phyloP scores from a whole-genome alignment of 805 yeast species.

The Torulaspora microellipsoides region DNA sequence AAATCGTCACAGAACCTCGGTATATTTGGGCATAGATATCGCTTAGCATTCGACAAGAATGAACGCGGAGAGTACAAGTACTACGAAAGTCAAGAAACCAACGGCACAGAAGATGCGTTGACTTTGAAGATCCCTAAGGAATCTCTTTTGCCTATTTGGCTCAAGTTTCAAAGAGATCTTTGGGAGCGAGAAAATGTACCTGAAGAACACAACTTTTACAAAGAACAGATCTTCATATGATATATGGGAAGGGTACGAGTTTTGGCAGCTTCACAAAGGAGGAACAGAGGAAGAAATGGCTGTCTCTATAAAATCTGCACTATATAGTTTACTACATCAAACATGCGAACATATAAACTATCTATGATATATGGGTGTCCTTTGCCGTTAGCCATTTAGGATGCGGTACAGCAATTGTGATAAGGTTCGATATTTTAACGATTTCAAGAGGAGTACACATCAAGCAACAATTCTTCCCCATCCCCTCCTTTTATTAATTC shows the following conservation, averaged over 20 bases:
- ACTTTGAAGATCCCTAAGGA: conserved; percentile 55
- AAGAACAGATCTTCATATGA: conserved; percentile 30
- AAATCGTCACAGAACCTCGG: conserved; percentile 28
- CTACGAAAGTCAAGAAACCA: conserved; percentile 40
- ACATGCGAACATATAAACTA: conserved; percentile 6
- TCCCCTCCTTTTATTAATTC: too few relatives aligned
- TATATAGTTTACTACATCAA: conserved; percentile 9
- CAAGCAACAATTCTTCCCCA: too few relatives aligned
- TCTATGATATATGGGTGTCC: conserved; percentile 46
- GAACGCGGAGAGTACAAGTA: conserved; percentile 34
- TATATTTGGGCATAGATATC: conserved; percentile 31
- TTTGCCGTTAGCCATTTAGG: conserved; percentile 45
- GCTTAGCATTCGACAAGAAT: conserved; percentile 31
- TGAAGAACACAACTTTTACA: conserved; percentile 33
- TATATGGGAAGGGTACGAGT: not conserved
- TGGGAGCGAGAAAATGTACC: conserved; percentile 53
- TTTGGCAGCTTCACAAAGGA: conserved; percentile 35
- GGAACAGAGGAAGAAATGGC: conserved; percentile 14
- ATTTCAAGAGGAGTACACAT: too few relatives aligned
- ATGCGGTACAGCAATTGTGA: conserved; percentile 43
- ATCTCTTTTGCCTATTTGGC: conserved; percentile 70
- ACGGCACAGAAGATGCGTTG: conserved; percentile 29
- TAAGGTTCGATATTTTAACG: conserved; percentile 20
- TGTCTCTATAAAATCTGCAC: conserved; percentile 28
- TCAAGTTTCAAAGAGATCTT: conserved; percentile 51